phyloP scores from a whole-genome alignment of 148 eudicot genomes.

The Rhododendron vialii region DNA sequence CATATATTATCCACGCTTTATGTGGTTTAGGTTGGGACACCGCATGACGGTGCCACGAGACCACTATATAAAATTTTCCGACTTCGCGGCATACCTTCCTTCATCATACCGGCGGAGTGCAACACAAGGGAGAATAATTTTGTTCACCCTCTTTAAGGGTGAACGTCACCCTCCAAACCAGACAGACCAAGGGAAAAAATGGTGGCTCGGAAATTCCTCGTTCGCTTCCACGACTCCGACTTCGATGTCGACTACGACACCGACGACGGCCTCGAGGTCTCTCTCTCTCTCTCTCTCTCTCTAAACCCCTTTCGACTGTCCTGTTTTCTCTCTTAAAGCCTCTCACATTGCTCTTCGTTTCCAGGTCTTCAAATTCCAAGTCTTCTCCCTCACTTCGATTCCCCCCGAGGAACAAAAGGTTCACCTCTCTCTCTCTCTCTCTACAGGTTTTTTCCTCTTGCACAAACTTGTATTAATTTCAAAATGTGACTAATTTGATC shows the following conservation, averaged over 20 bases:
- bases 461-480: background rate
- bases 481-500: background rate
- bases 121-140: too few relatives aligned
- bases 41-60: too few relatives aligned
- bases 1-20: too few relatives aligned
- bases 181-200: slow-evolving; percentile 19
- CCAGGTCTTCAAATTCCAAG: slow-evolving; percentile 83
- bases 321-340: background rate
- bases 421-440: background rate
- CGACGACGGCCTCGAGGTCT: slow-evolving; percentile 81
- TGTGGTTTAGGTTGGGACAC: too few relatives aligned
- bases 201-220: slow-evolving; percentile 68
- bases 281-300: slow-evolving; percentile 7
- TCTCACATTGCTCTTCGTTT: slow-evolving; percentile 2
- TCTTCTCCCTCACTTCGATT: slow-evolving; percentile 88
- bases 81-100: too few relatives aligned
- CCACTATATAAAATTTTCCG: too few relatives aligned
- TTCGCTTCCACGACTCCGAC: slow-evolving; percentile 50
- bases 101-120: too few relatives aligned
- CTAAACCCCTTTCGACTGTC: background rate
- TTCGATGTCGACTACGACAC: slow-evolving; percentile 90
- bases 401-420: slow-evolving; percentile 93
- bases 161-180: too few relatives aligned
- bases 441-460: background rate
- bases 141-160: too few relatives aligned